Conservation (phyloP, 2,329 filamentous ascomycete genomes). For the Pseudogymnoascus verrucosus region DNA sequence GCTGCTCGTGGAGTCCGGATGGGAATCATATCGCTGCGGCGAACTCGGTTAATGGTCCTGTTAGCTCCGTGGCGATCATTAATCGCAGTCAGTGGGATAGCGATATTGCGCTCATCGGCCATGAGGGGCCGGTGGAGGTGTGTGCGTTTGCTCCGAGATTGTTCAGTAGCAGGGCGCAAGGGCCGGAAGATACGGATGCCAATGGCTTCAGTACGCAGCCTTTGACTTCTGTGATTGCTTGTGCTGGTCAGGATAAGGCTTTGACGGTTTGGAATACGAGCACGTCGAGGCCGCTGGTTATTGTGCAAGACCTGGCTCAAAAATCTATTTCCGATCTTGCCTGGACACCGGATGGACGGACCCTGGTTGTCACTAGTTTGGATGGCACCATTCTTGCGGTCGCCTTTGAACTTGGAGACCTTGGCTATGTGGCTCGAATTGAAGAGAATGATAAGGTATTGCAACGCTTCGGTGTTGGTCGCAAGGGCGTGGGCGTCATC, state of each 20-base stretch:
- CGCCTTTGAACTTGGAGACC: slow-evolving; percentile 75
- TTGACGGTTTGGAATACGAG: slow-evolving; percentile 97
- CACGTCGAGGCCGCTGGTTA: slow-evolving; percentile 81
- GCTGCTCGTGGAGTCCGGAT: slow-evolving; percentile 96
- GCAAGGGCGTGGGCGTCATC: slow-evolving; percentile 81
- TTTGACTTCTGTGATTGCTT: slow-evolving; percentile 88
- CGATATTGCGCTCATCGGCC: slow-evolving; percentile 94
- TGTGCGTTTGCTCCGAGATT: slow-evolving; percentile 93
- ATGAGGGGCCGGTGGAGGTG: slow-evolving; percentile 94
- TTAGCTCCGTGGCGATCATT: slow-evolving; percentile 94
- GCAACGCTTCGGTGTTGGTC: slow-evolving; percentile 82
- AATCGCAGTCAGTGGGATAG: slow-evolving; percentile 89
- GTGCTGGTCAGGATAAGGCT: slow-evolving; percentile 92
- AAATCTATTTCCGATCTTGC: slow-evolving; percentile 93
- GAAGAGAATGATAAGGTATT: slow-evolving; percentile 90
- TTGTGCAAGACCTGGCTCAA: slow-evolving; percentile 76
- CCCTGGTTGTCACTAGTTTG: slow-evolving; percentile 75
- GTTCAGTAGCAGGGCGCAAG: slow-evolving; percentile 63
- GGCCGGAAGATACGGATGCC: slow-evolving; percentile 40
- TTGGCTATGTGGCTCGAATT: slow-evolving; percentile 78
- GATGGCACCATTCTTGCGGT: slow-evolving; percentile 81
- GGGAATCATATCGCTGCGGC: slow-evolving; percentile 94
- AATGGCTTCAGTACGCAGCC: slow-evolving; percentile 39
- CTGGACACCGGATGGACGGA: slow-evolving; percentile 88
- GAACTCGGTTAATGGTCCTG: slow-evolving; percentile 93